phyloP scores from a whole-genome alignment of 257 asterid species.

The Salvia splendens region DNA sequence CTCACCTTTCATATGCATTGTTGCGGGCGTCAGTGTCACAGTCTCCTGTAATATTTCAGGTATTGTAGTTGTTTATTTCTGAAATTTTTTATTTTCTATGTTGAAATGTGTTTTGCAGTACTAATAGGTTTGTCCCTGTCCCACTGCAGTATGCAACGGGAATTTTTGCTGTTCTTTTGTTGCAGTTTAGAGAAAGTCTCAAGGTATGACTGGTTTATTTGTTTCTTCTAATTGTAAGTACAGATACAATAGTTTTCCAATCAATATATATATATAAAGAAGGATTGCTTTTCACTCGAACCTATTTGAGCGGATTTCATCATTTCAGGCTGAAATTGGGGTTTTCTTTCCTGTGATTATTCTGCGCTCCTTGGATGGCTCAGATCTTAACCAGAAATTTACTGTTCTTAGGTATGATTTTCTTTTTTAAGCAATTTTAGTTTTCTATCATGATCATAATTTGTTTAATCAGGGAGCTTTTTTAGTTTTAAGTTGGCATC shows the following conservation, averaged over 20 bases:
- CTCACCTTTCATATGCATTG: slow-evolving; percentile 89
- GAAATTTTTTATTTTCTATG: slow-evolving; percentile 29
- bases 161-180: slow-evolving; percentile 77
- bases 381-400: slow-evolving; percentile 74
- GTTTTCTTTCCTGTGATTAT: slow-evolving; percentile 93
- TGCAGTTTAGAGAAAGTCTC: slow-evolving; percentile 91
- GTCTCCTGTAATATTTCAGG: slow-evolving; percentile 83
- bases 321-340: slow-evolving; percentile 89
- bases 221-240: slow-evolving; percentile 23
- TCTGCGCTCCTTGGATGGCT: slow-evolving; percentile 82
- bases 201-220: slow-evolving; percentile 56
- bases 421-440: slow-evolving; percentile 28
- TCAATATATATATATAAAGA: slow-evolving; percentile 21
- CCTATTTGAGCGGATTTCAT: slow-evolving; percentile 34
- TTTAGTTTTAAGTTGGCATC: slow-evolving; percentile 26
- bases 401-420: slow-evolving; percentile 80
- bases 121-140: slow-evolving; percentile 31
- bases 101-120: slow-evolving; percentile 29
- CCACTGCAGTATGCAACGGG: slow-evolving; percentile 82
- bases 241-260: slow-evolving; percentile 19
- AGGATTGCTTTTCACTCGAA: slow-evolving; percentile 13
- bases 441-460: slow-evolving; percentile 23
- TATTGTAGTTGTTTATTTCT: slow-evolving; percentile 32
- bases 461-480: slow-evolving; percentile 26
- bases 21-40: slow-evolving; percentile 85